Base-by-base conservation (phyloP, 805 yeast genomes). In the Zygotorulaspora chibaensis region DNA sequence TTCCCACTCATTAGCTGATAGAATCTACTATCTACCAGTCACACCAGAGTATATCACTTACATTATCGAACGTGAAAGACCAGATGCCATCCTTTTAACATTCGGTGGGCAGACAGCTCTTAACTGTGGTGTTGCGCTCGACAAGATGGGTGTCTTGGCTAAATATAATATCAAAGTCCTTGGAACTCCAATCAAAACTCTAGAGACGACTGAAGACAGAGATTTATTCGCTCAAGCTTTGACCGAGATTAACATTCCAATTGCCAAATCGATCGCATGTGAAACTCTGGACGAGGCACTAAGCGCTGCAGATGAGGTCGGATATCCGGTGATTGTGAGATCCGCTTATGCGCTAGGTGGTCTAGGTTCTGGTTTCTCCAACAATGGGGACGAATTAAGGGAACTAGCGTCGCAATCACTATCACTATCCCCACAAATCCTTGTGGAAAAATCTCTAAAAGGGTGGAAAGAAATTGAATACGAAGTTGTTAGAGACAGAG, bases 401-500 rank as follows among this genome's bases (percentile, higher is more conserved):
- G 84, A 91, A 71, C 76, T 91, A 67, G 84, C 96, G 38, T 79
- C 96, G 26, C 95, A 87, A 69, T 87, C 96, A 1, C 75, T 91
- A 52, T 81, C 96, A 23, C 72, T 90, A 52, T 81, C 98, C 16
- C 97, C 97, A 42, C 99, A 91, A 75, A 89, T 91, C 56, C 74
- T 91, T 58, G 98, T 91, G 52, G 99, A 91, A 72, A 90, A 86
- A 75, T 91, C 98, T 5, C 75, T 91, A 72, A 91, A 90, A 75
- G 99, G 99, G 54, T 91, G 99, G 99, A 91, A 91, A 69, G 99
- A 91, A 71, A 95, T 91, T 52, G 99, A 91, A 72, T 91, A 91
- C 68, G 99, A 91, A 74, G 99, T 91, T 54, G 98, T 91, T 46
- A 84, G 99, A 66, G 99, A 91, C 73, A 79, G 93, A 54, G 93